Conservation (phyloP, 179 eudicot species). For the Silene coronaria region DNA sequence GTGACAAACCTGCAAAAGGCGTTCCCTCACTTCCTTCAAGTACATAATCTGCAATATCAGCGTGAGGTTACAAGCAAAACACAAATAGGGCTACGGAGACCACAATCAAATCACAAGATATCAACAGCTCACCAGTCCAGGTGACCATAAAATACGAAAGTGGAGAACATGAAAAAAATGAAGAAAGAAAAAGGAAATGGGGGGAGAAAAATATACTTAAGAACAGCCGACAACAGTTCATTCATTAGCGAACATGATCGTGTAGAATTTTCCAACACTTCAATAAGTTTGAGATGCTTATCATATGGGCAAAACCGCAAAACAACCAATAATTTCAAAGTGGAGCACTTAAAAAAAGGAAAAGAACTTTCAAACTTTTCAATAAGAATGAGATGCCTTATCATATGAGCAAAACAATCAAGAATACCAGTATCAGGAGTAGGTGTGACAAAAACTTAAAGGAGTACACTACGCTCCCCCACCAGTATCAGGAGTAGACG, state of each 20-base stretch:
- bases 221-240: background rate
- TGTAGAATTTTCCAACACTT: background rate
- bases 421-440: no score
- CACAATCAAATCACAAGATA: background rate
- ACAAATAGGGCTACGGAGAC: background rate
- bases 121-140: background rate
- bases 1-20: constrained; percentile 87
- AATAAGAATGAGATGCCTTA: background rate
- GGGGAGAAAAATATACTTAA: background rate
- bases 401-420: constrained; percentile 2
- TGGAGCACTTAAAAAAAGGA: background rate
- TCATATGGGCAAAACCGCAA: background rate
- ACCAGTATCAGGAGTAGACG: background rate
- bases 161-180: no score
- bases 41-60: constrained; percentile 37
- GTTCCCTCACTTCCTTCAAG: constrained; percentile 95
- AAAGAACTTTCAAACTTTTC: background rate
- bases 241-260: background rate
- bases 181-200: background rate
- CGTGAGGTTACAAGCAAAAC: background rate
- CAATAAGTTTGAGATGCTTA: background rate
- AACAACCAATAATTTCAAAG: background rate
- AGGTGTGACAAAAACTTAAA: background rate
- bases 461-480: background rate
- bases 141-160: no score